Evolutionary conservation across 1,139 yeast species (phyloP).

Genomic region (Debaryomyces udenii): DNA sequence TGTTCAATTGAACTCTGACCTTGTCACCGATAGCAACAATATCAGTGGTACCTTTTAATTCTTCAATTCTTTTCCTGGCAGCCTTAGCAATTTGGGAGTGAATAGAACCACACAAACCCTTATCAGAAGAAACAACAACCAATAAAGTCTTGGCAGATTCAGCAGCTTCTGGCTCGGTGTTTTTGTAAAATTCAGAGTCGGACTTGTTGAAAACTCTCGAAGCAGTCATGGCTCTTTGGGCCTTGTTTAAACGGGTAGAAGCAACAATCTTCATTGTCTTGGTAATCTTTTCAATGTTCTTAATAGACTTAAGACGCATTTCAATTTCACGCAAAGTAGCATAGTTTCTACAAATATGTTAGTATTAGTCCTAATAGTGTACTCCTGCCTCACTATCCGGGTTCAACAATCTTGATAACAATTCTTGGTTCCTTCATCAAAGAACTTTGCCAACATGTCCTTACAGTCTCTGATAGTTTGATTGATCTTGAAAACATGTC

Average conservation of each 20-base stretch:
- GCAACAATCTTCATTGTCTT: slow-evolving; percentile 99
- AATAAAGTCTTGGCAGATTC: slow-evolving; percentile 70
- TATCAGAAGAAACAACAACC: slow-evolving; percentile 91
- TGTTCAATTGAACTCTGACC: slow-evolving; percentile 81
- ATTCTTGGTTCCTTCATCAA: not conserved
- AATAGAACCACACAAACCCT: slow-evolving; percentile 98
- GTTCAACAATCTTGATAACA: not conserved
- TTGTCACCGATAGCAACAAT: slow-evolving; percentile 93
- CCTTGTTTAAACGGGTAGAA: slow-evolving; percentile 93
- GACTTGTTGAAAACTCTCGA: slow-evolving; percentile 85
- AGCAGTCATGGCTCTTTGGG: slow-evolving; percentile 91
- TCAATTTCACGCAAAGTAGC: slow-evolving; percentile 99
- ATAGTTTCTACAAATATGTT: slow-evolving; percentile 65
- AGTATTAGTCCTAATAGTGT: slow-evolving; percentile 7
- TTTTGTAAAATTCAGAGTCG: slow-evolving; percentile 75
- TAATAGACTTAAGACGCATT: slow-evolving; percentile 95
- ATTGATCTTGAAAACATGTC: too few relatives aligned
- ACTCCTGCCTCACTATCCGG: too few relatives aligned
- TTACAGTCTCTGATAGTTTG: too few relatives aligned
- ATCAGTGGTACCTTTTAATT: slow-evolving; percentile 70
- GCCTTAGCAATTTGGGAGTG: slow-evolving; percentile 93
- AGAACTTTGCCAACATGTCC: too few relatives aligned
- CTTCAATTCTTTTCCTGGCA: slow-evolving; percentile 67
- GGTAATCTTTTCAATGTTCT: slow-evolving; percentile 98
- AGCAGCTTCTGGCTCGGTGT: slow-evolving; percentile 72